Evolutionary conservation across 2,329 filamentous ascomycete species (phyloP), one percentile per base, ranked within the genome.

Genomic region (Monosporascus sp.): DNA sequence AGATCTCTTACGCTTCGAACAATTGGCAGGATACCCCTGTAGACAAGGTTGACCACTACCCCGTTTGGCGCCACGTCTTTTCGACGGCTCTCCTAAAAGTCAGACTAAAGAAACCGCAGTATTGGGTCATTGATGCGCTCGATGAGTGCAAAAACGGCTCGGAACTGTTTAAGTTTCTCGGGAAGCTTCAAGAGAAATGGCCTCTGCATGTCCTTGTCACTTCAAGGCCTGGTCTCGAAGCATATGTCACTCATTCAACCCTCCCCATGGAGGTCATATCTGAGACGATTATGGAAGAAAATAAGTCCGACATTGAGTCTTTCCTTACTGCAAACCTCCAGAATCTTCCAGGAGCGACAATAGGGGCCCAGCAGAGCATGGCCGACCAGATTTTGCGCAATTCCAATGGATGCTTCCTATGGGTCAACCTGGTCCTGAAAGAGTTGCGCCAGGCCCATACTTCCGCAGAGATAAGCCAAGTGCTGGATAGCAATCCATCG

Each of bases 101-200:
- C 2, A 56, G 48, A 20, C 52, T 65, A 1, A 54, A 51, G 15
- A 52, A 35, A 14, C 58, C 60, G 0, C 66, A 70, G 27, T 66
- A 63, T 48, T 70, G 66, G 66, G 56, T 70, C 3, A 64, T 71
- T 22, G 68, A 71, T 41, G 64, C 64, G 1, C 37, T 71, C 15
- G 68, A 70, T 37, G 68, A 70, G 37, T 67, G 65, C 51, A 60
- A 54, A 25, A 50, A 44, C 5, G 50, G 54, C 2, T 5, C 50
- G 1, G 63, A 66, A 1, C 49, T 69, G 11, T 53, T 66, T 9
- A 45, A 18, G 7, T 63, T 67, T n/a, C 49, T 70, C 1, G 37
- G 51, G 1, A 59, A 58, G 11, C 50, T 56, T 3, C 60, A 62
- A 18, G 61, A 65, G 31, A 36, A 52, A 1, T 65, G 63, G 57